Base-by-base conservation (phyloP, 768 basidiomycete species). In the Boletellus emodensis region DNA sequence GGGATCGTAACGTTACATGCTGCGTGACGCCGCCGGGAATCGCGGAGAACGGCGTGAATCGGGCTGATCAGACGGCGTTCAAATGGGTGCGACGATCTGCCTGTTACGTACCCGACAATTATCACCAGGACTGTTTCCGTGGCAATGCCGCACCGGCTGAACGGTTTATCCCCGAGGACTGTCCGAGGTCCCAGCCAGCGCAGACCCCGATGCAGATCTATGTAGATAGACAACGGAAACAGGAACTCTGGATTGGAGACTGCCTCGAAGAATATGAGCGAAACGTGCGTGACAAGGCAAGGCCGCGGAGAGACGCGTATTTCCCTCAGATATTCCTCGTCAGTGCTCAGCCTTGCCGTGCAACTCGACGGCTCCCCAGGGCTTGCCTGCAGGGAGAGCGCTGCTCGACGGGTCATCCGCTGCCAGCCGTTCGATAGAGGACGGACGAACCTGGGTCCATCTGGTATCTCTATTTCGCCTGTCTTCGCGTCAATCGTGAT, bases 381-480 rank as follows among this genome's bases (percentile, higher is more conserved):
- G 54, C 38, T 70, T 72, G 40, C 66, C 72, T 32, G 49, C 58
- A 24, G 65, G 55, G 45, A 63, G 54, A 22, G 63, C 36, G 46
- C 74, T 75, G 51, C 52, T 52, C 53, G 46, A 60, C 41, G 50
- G 53, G 50, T 46, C 18, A 48, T 51, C 49, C 53, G 44, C 51
- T 20, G 38, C 46, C 18, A 17, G 14, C 40, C 40, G 10, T 30
- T 51, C 50, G 52, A 49, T n/a, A 49, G 40, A 18, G 39, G 37
- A 47, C 40, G 44, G 51, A 65, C 75, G 51, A 50, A 79, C 82
- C 70, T 73, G 33, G 68, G 54, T 37, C 67, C 60, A 32, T 67
- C 43, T 38, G 79, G 79, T 36, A 84, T 62, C 53, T 77, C 72
- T 6, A 87, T 74, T 59, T 78, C 75, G 11, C 75, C 75, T 5